Evolutionary conservation across 257 asterid genomes (phyloP).

Genomic region (Prunella vulgaris): DNA sequence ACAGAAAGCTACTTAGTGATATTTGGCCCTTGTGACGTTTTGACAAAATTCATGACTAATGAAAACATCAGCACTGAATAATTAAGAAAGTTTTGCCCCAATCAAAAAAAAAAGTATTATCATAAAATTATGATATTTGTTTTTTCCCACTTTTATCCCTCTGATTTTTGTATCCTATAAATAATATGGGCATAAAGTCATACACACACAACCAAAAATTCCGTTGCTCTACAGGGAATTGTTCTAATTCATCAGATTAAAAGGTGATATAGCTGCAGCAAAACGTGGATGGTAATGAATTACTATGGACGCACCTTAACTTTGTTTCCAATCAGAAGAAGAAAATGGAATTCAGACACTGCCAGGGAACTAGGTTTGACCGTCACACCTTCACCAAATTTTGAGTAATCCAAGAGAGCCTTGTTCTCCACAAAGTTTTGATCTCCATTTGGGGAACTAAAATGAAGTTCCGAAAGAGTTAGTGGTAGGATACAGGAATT

Average conservation of each 20-base stretch:
- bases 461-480: conserved; percentile 24
- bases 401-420: conserved; percentile 84
- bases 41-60: not conserved
- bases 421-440: conserved; percentile 98
- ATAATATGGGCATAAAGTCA: too few relatives aligned
- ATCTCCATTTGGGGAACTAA: conserved; percentile 88
- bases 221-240: conserved; percentile 10
- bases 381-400: conserved; percentile 76
- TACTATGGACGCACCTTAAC: conserved; percentile 65
- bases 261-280: conserved; percentile 18
- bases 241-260: conserved; percentile 22
- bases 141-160: not conserved
- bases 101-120: too few relatives aligned
- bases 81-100: too few relatives aligned
- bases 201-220: not conserved
- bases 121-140: not conserved
- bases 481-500: conserved; percentile 19
- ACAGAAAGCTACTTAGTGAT: not conserved
- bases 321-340: conserved; percentile 89
- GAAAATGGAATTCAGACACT: conserved; percentile 93
- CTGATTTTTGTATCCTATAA: conserved; percentile 15
- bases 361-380: conserved; percentile 94
- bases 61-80: not conserved
- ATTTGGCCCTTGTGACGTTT: not conserved
- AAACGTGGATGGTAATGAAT: conserved; percentile 18